Conservation (phyloP, 352 stramenopile species). For the Achlya hypogyna region DNA sequence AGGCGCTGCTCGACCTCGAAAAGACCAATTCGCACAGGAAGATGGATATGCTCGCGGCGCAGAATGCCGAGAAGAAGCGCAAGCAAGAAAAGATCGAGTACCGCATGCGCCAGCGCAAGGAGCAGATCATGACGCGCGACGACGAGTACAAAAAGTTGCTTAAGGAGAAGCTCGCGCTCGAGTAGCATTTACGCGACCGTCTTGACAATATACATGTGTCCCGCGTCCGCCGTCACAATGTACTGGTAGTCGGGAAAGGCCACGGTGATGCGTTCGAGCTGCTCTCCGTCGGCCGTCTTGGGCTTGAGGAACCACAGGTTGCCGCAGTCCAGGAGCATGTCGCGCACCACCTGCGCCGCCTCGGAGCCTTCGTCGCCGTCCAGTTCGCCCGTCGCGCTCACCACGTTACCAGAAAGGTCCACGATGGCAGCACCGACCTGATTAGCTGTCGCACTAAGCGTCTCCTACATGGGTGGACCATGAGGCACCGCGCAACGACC, state of each 20-base stretch:
- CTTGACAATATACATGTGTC: constrained; percentile 73
- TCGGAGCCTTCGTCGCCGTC: constrained; percentile 37
- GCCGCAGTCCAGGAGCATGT: constrained; percentile 40
- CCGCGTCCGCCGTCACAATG: constrained; percentile 48
- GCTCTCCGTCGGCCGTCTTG: constrained; percentile 35
- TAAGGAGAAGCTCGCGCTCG: constrained; percentile 73
- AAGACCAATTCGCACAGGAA: constrained; percentile 91
- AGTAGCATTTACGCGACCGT: constrained; percentile 26
- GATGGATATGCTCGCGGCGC: constrained; percentile 82
- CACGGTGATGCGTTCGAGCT: constrained; percentile 59
- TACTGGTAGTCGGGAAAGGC: constrained; percentile 58
- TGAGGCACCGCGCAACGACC: not conserved
- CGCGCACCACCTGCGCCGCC: constrained; percentile 48
- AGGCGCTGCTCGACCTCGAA: constrained; percentile 89
- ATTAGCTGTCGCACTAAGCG: not conserved
- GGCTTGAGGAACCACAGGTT: not conserved
- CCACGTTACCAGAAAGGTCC: constrained; percentile 43
- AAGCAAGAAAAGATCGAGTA: constrained; percentile 86
- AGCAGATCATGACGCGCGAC: constrained; percentile 56
- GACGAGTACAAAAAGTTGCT: constrained; percentile 60
- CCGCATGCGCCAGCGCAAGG: constrained; percentile 47
- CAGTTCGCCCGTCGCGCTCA: constrained; percentile 55
- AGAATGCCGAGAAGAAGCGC: constrained; percentile 85
- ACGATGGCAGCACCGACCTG: constrained; percentile 60
- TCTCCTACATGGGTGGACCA: not conserved